Percentiles rank a stretch among this genome's conserved stretches.
phyloP scores from a whole-genome alignment of 1,284 basidiomycete species.

The Malassezia yamatoensis region DNA sequence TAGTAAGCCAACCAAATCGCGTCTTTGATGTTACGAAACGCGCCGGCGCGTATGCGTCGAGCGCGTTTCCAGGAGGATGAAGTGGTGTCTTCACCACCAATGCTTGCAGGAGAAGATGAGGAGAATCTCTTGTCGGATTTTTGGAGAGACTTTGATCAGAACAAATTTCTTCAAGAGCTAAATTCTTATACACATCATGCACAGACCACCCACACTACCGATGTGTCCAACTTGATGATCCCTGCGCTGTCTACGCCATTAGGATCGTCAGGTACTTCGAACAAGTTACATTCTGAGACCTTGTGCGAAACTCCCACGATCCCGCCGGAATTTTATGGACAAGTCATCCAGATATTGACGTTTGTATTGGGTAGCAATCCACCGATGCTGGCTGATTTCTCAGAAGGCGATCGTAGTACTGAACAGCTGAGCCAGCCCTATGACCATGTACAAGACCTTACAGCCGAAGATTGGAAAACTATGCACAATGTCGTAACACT shows the following conservation, averaged over 20 bases:
- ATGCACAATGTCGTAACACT: constrained; percentile 26
- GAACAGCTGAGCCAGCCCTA: not conserved
- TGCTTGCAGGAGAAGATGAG: constrained; percentile 7
- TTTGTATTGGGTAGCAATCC: constrained; percentile 32
- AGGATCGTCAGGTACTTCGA: not conserved
- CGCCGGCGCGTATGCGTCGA: constrained; percentile 1
- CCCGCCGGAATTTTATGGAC: constrained; percentile 30
- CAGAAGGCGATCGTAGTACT: constrained; percentile 6
- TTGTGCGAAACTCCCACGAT: not conserved
- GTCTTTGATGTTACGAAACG: constrained; percentile 2
- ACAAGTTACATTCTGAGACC: not conserved
- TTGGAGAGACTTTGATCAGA: constrained; percentile 5
- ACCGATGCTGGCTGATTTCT: constrained; percentile 17
- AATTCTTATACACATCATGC: constrained; percentile 6
- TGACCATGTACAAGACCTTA: not conserved
- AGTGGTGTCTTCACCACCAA: constrained; percentile 8
- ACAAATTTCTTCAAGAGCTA: constrained; percentile 9
- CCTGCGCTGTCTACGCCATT: not conserved
- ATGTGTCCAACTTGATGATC: not conserved
- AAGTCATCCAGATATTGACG: constrained; percentile 37
- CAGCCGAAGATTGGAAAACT: not conserved
- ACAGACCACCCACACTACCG: not conserved
- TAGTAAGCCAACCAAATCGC: not conserved
- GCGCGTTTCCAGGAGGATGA: constrained; percentile 7
- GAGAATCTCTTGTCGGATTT: constrained; percentile 13